Conservation (phyloP, 257 asterid species). For the Ocimum tenuiflorum region DNA sequence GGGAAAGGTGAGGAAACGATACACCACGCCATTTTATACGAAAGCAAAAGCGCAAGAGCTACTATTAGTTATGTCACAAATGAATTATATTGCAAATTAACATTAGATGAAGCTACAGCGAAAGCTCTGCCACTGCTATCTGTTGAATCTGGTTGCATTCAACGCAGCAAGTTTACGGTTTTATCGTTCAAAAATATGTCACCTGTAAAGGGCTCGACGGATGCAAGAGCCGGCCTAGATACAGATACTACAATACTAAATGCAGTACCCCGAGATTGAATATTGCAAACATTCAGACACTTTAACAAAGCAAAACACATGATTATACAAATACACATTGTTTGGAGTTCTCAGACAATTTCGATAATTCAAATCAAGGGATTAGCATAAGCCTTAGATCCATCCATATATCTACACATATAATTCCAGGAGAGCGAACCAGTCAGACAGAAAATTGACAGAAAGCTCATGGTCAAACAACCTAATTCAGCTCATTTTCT, state of each 20-base stretch:
- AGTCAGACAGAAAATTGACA: neutral
- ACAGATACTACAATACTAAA: neutral
- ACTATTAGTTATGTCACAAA: neutral
- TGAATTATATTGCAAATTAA: neutral
- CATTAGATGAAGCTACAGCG: neutral
- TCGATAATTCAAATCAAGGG: no score
- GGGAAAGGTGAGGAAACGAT: neutral
- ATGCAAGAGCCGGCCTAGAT: neutral
- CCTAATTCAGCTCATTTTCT: constrained; percentile 3
- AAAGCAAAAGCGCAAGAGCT: neutral
- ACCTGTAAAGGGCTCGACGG: no score
- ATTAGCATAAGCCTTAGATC: no score
- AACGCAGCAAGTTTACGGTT: neutral
- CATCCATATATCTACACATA: no score
- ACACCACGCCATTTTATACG: neutral
- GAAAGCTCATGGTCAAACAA: neutral
- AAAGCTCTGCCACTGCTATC: neutral
- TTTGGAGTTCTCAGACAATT: no score
- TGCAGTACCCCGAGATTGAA: neutral
- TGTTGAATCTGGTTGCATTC: neutral
- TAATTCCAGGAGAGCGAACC: no score
- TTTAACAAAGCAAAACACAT: neutral
- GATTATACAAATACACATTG: neutral
- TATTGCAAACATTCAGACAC: neutral
- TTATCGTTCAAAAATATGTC: no score